A percentile compares a stretch with the other conserved stretches of the same genome.
phyloP scores from a whole-genome alignment of 108 stramenopile genomes.

The Pelagomonas calceolata region DNA sequence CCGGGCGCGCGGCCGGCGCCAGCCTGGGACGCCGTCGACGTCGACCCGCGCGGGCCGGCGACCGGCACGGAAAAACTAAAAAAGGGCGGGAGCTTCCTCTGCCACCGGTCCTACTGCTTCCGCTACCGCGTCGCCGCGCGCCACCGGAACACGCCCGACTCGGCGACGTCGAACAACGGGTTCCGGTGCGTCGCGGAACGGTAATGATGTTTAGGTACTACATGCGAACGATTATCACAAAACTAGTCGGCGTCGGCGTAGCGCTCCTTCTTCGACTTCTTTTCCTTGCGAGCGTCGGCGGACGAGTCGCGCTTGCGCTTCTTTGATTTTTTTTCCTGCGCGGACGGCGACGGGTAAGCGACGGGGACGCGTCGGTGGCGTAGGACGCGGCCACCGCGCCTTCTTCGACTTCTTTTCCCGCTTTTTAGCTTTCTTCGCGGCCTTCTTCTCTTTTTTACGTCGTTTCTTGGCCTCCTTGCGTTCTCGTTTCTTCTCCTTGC shows the following conservation, averaged over 20 bases:
- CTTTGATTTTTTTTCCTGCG: background rate
- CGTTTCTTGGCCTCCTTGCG: background rate
- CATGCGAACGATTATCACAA: too few species aligned
- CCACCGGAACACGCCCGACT: conserved; percentile 29
- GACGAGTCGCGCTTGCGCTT: background rate
- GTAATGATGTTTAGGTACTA: too few species aligned
- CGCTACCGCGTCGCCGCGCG: conserved; percentile 39
- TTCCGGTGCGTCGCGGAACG: conserved; percentile 38
- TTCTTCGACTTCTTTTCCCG: background rate
- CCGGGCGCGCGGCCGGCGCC: background rate
- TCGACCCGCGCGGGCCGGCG: conserved; percentile 16
- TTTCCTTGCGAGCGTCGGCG: background rate
- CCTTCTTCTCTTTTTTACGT: background rate
- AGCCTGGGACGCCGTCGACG: background rate
- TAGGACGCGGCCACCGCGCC: too few species aligned
- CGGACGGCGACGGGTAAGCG: too few species aligned
- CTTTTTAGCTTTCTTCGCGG: background rate
- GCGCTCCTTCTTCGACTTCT: too few species aligned
- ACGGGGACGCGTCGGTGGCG: too few species aligned
- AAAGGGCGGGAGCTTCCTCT: conserved; percentile 46
- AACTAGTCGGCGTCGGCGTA: too few species aligned
- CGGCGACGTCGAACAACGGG: conserved; percentile 36
- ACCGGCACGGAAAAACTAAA: conserved; percentile 31
- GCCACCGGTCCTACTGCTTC: conserved; percentile 42
- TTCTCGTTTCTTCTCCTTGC: background rate